Percentiles rank a stretch among this genome's conserved stretches.
phyloP scores from a whole-genome alignment of 495 filamentous ascomycete genomes.

The Mytilinidion resinicola region DNA sequence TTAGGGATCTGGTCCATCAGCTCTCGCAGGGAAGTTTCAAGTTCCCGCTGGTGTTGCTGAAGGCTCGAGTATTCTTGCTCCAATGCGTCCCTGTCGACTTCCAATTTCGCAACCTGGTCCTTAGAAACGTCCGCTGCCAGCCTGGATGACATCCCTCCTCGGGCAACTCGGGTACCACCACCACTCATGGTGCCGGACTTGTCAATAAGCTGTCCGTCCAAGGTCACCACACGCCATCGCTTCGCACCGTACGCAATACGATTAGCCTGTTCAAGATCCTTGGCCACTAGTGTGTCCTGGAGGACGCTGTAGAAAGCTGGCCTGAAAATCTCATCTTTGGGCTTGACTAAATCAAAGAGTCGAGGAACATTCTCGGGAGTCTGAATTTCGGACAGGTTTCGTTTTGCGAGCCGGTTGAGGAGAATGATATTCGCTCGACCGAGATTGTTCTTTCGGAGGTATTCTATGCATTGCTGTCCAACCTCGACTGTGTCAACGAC shows the following conservation, averaged over 20 bases:
- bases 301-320: constrained; percentile 92
- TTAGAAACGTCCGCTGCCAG: constrained; percentile 75
- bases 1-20: constrained; percentile 77
- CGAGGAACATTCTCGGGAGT: constrained; percentile 90
- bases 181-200: constrained; percentile 97
- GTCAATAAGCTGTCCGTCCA: constrained; percentile 92
- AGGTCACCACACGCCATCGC: constrained; percentile 91
- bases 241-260: constrained; percentile 89
- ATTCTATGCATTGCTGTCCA: constrained; percentile 95
- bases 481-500: constrained; percentile 92
- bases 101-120: constrained; percentile 81
- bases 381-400: constrained; percentile 68
- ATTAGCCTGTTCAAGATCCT: constrained; percentile 87
- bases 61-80: constrained; percentile 75
- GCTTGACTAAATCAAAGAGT: constrained; percentile 85
- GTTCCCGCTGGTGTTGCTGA: constrained; percentile 68
- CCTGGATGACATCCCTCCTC: constrained; percentile 92
- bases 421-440: constrained; percentile 97
- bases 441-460: constrained; percentile 92
- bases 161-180: constrained; percentile 81
- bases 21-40: constrained; percentile 65
- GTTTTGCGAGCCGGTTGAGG: constrained; percentile 72
- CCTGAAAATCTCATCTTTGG: constrained; percentile 79
- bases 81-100: constrained; percentile 74
- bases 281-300: constrained; percentile 88